Percentiles rank a stretch among this genome's conserved stretches.
phyloP scores from a whole-genome alignment of 2,329 filamentous ascomycete species.

The Trichoderma sp. region DNA sequence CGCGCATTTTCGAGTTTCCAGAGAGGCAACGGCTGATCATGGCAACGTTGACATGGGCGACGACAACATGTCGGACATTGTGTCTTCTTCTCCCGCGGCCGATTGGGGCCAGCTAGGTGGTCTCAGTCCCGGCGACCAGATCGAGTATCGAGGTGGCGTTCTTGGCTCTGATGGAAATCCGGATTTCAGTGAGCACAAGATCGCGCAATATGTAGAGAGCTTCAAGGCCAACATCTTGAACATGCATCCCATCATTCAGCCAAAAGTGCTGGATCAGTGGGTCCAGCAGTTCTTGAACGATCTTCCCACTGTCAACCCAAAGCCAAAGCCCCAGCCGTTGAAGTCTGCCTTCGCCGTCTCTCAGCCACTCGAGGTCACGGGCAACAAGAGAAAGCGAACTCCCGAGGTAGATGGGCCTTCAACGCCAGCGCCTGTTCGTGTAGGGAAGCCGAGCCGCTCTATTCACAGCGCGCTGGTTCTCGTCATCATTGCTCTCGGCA shows the following conservation, averaged over 20 bases:
- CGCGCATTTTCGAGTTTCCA: constrained; percentile 34
- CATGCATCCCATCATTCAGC: constrained; percentile 62
- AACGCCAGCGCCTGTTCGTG: constrained; percentile 36
- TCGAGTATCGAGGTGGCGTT: constrained; percentile 38
- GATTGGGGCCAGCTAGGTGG: constrained; percentile 60
- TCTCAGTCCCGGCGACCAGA: constrained; percentile 43
- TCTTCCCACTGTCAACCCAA: constrained; percentile 37
- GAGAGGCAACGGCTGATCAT: constrained; percentile 36
- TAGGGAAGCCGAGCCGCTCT: constrained; percentile 57
- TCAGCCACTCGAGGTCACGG: constrained; percentile 29
- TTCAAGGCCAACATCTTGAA: constrained; percentile 61
- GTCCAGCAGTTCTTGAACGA: constrained; percentile 51
- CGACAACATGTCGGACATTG: constrained; percentile 47
- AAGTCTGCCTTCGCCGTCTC: constrained; percentile 35
- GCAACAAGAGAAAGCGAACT: constrained; percentile 57
- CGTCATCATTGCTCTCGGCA: constrained; percentile 79
- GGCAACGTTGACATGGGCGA: constrained; percentile 43
- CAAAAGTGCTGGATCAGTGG: constrained; percentile 50
- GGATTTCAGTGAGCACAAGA: constrained; percentile 50
- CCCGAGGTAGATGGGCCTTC: constrained; percentile 37
- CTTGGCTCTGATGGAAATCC: constrained; percentile 47
- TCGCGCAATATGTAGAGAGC: constrained; percentile 52
- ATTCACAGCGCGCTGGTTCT: constrained; percentile 80
- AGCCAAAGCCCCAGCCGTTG: constrained; percentile 26
- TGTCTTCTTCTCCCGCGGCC: constrained; percentile 52